Evolutionary conservation across 2,329 filamentous ascomycete species (phyloP).

Genomic region (Fusarium coicis): DNA sequence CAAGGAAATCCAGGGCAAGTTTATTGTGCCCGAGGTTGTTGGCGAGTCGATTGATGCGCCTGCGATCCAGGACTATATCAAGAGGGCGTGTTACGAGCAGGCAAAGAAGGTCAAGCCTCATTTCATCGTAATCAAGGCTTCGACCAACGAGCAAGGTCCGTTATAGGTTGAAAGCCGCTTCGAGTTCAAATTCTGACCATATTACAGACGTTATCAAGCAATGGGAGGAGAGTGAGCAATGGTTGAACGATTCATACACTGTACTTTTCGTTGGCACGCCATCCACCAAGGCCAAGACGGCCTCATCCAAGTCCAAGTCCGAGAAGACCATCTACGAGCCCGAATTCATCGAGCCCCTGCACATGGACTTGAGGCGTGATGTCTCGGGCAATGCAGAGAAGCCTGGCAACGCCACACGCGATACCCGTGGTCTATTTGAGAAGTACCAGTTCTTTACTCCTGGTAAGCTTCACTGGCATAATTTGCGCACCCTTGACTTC

Average conservation of each 20-base stretch:
- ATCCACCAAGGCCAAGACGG: conserved; percentile 8
- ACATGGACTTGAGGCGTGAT: conserved; percentile 79
- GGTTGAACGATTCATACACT: conserved; percentile 67
- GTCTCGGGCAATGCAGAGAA: conserved; percentile 46
- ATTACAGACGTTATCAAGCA: conserved; percentile 12
- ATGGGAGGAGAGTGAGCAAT: conserved; percentile 22
- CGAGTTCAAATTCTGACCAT: conserved; percentile 1
- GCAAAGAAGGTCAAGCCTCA: conserved; percentile 53
- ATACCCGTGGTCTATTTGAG: conserved; percentile 76
- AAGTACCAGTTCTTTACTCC: conserved; percentile 95
- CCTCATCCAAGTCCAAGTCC: conserved; percentile 5
- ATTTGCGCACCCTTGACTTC: not conserved
- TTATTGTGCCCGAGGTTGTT: conserved; percentile 67
- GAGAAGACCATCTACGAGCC: conserved; percentile 69
- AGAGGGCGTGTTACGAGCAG: conserved; percentile 56
- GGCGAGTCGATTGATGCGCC: conserved; percentile 57
- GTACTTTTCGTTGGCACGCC: conserved; percentile 80
- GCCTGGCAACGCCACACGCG: conserved; percentile 52
- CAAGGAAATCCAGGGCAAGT: conserved; percentile 52
- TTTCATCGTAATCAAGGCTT: conserved; percentile 54
- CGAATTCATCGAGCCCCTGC: conserved; percentile 70
- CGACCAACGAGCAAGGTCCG: conserved; percentile 59
- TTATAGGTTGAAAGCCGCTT: not conserved
- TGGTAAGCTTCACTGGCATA: conserved; percentile 60
- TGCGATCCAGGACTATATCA: conserved; percentile 58